phyloP scores from a whole-genome alignment of 331 rosid genomes.

The Pyracantha coccinea region DNA sequence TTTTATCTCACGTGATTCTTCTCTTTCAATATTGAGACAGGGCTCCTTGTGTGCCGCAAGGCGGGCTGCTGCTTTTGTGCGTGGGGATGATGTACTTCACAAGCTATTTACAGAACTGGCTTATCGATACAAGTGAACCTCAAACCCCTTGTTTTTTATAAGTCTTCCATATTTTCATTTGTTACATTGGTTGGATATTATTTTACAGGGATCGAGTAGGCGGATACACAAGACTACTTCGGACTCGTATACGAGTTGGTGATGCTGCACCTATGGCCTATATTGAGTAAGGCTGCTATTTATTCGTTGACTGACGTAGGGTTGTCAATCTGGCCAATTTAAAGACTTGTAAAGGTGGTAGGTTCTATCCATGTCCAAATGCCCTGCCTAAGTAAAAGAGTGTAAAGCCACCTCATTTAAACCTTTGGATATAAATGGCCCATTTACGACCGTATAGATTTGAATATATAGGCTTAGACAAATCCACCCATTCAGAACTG shows the following conservation, averaged over 20 bases:
- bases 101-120: slow-evolving; percentile 90
- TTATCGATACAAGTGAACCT: slow-evolving; percentile 73
- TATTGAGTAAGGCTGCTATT: slow-evolving; percentile 57
- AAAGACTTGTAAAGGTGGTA: background rate
- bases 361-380: background rate
- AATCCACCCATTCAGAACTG: background rate
- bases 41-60: slow-evolving; percentile 75
- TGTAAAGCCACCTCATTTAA: background rate
- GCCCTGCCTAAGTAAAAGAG: background rate
- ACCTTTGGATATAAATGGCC: background rate
- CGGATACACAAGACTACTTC: slow-evolving; percentile 88
- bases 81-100: slow-evolving; percentile 94
- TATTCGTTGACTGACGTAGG: background rate
- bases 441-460: background rate
- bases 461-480: background rate
- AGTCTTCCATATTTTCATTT: background rate
- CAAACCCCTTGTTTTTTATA: background rate
- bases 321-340: background rate
- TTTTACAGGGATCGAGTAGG: slow-evolving; percentile 76
- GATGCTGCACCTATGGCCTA: slow-evolving; percentile 99
- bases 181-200: slow-evolving; percentile 16
- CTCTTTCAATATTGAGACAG: slow-evolving; percentile 26
- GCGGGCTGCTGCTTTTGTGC: slow-evolving; percentile 76
- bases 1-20: background rate
- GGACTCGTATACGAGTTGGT: slow-evolving; percentile 92